Evolutionary conservation across 148 eudicot genomes (phyloP), one percentile per base, ranked within the genome.

Genomic region (Vaccinium myrtillus): DNA sequence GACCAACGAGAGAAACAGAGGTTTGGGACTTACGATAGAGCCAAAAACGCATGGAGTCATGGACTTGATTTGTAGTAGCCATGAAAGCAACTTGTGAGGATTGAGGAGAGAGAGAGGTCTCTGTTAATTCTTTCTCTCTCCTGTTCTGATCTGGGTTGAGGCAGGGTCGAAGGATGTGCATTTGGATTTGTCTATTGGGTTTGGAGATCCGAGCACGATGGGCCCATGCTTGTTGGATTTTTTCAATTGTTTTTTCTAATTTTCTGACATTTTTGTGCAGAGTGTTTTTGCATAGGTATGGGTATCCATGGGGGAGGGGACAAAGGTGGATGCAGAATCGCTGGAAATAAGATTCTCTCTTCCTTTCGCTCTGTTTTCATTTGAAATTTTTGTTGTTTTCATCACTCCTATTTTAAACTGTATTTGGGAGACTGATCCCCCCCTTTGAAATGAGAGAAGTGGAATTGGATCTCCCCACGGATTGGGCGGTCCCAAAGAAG

Each of bases 171-270:
- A 76, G 36, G 77, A 48, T 23, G 80, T 51, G 81, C 75, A 81
- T 61, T 65, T 81, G 87, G 77, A 18, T 75, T 75, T 61, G 63
- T 77, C 56, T 55, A 56, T 36, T 36, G 77, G 87, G 39, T 32
- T 43, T 78, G 73, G 82, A 79, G 87, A 86, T 82, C 85, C 70
- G 85, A 86, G 85, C 69, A 39, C 43, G 82, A 69, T 77, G 85
- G 87, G 56, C 71, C 85, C 50, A 80, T 58, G 50, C 54, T 63
- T 54, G 54, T 32, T 8, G 10, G 19, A 30, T 50, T 30, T 36
- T 50, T 78, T 50, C 39, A 13, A 18, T 4, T 12, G 13, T 77
- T 27, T 51, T 27, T 51, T 12, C 1, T 15, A 36, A 13, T 79
- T 83, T 74, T 3, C 54, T 14, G 78, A 50, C 85, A 63, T 43